Evolutionary conservation across 106 monocot genomes (phyloP).

Genomic region (Alisma plantagoaquatica): DNA sequence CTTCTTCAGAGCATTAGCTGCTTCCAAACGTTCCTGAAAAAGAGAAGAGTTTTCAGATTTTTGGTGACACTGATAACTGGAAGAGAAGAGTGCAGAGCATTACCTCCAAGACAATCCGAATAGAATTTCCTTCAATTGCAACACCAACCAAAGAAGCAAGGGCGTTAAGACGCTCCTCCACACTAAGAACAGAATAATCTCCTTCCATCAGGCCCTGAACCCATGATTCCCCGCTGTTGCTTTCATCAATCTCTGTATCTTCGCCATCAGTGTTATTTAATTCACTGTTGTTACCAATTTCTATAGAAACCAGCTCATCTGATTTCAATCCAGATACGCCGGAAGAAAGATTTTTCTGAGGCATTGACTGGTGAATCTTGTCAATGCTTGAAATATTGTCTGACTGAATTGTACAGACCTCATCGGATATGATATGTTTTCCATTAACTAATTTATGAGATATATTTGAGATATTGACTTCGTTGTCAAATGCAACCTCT

Average conservation of each 20-base stretch:
- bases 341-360: no score
- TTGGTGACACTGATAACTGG: no score
- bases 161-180: slow-evolving; percentile 92
- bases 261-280: slow-evolving; percentile 22
- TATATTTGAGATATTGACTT: slow-evolving; percentile 19
- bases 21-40: slow-evolving; percentile 94
- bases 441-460: slow-evolving; percentile 10
- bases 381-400: slow-evolving; percentile 8
- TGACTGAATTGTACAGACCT: slow-evolving; percentile 13
- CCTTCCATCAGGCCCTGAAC: slow-evolving; percentile 78
- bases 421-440: slow-evolving; percentile 12
- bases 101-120: slow-evolving; percentile 90
- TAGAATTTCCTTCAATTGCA: slow-evolving; percentile 88
- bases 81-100: neutral
- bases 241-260: slow-evolving; percentile 78
- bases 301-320: neutral
- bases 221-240: slow-evolving; percentile 71
- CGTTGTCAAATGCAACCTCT: slow-evolving; percentile 16
- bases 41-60: no score
- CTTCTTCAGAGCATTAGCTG: slow-evolving; percentile 93
- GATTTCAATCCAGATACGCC: neutral
- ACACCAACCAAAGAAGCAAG: slow-evolving; percentile 79
- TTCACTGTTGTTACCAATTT: slow-evolving; percentile 1
- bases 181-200: slow-evolving; percentile 83
- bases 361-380: slow-evolving; percentile 23